phyloP scores from a whole-genome alignment of 148 eudicot species.

The Vaccinium macrocarpon region DNA sequence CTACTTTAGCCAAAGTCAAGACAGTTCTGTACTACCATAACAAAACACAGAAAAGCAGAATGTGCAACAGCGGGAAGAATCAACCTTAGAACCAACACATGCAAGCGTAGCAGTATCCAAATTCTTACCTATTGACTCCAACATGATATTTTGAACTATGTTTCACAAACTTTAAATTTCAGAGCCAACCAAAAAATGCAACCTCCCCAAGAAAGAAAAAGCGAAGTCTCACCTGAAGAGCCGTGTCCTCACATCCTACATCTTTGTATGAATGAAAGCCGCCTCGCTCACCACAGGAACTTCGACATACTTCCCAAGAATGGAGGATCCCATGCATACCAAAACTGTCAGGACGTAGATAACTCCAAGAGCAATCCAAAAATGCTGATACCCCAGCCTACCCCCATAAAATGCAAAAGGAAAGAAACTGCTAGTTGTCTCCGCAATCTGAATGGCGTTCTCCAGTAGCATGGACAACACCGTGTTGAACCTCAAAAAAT shows the following conservation, averaged over 20 bases:
- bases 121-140: not conserved
- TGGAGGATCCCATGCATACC: conserved; percentile 63
- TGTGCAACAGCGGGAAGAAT: not conserved
- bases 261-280: conserved; percentile 61
- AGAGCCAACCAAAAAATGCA: not conserved
- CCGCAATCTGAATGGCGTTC: conserved; percentile 69
- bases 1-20: not conserved
- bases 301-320: conserved; percentile 85
- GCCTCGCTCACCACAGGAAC: conserved; percentile 79
- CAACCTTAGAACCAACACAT: not conserved
- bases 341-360: conserved; percentile 60
- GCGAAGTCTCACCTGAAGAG: not conserved
- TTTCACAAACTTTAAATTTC: not conserved
- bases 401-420: conserved; percentile 75
- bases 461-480: conserved; percentile 80
- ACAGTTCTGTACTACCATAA: not conserved
- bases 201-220: not conserved
- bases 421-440: conserved; percentile 67
- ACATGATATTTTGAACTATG: not conserved
- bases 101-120: not conserved
- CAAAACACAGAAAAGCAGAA: not conserved
- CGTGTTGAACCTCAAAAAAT: conserved; percentile 88
- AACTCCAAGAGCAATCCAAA: conserved; percentile 68
- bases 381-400: conserved; percentile 66
- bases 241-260: not conserved